Evolutionary conservation across 2,329 filamentous ascomycete genomes (phyloP).

Genomic region (Beauveria brongniartii): DNA sequence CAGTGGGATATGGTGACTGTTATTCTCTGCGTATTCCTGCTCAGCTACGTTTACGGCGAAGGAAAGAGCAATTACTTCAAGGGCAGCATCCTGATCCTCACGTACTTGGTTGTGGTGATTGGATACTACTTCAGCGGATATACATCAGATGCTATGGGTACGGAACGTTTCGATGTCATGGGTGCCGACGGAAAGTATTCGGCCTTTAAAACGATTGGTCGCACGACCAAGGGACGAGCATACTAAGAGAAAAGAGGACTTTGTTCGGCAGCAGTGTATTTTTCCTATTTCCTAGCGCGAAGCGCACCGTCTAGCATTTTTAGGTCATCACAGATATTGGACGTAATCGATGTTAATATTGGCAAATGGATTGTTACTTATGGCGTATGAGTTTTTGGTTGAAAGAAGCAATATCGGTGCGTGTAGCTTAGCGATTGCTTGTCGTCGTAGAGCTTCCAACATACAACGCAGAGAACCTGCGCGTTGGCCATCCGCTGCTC

Average conservation of each 20-base stretch:
- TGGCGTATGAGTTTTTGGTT: too few relatives aligned
- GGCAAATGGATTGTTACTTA: not conserved
- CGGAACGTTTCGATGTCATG: constrained; percentile 46
- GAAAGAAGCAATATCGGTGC: too few relatives aligned
- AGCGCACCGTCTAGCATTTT: constrained; percentile 3
- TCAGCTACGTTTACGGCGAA: constrained; percentile 96
- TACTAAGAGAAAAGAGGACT: constrained; percentile 4
- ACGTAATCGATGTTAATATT: not conserved
- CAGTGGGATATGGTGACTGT: constrained; percentile 99
- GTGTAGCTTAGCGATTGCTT: not conserved
- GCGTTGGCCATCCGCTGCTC: too few relatives aligned
- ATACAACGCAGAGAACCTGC: too few relatives aligned
- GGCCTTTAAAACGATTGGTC: constrained; percentile 46
- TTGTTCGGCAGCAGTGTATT: not conserved
- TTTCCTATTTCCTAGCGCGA: constrained; percentile 2
- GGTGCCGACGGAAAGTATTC: constrained; percentile 41
- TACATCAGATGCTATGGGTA: constrained; percentile 35
- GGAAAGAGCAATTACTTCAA: constrained; percentile 99
- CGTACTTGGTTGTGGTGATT: constrained; percentile 83
- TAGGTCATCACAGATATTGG: constrained; percentile 1
- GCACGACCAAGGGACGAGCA: constrained; percentile 28
- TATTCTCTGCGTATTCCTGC: constrained; percentile 88
- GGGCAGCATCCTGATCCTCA: constrained; percentile 86
- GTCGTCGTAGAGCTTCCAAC: not conserved
- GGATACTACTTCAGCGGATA: constrained; percentile 81